A percentile compares a stretch with the other conserved stretches of the same genome.
These are phyloP conservation scores for Thalassiosira pacifica DNA, from an alignment of 352 stramenopile genomes.

Conservation along the genomic window DNA sequence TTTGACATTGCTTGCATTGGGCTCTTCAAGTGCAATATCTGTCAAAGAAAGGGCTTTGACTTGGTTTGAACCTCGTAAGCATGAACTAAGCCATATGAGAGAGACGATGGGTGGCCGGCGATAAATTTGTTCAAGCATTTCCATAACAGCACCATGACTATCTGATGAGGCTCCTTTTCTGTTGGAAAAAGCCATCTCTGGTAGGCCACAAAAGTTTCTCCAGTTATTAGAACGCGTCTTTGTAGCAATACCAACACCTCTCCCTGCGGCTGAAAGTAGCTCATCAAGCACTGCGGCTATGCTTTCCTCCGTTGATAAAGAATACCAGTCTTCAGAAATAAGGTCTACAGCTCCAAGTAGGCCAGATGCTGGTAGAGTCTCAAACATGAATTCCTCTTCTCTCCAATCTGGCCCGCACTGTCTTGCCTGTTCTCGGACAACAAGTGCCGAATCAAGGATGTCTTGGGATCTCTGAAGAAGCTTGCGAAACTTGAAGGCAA, in stretches of 20 bases:
- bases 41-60: slow-evolving; percentile 79
- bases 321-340: slow-evolving; percentile 79
- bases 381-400: slow-evolving; percentile 65
- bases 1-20: slow-evolving; percentile 11
- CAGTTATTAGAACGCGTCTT: slow-evolving; percentile 74
- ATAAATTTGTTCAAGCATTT: slow-evolving; percentile 70
- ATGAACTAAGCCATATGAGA: slow-evolving; percentile 81
- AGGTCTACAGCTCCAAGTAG: slow-evolving; percentile 82
- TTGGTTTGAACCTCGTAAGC: slow-evolving; percentile 73
- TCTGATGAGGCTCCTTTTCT: slow-evolving; percentile 17
- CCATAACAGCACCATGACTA: slow-evolving; percentile 23
- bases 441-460: slow-evolving; percentile 68
- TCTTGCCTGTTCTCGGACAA: slow-evolving; percentile 75
- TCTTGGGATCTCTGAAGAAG: slow-evolving; percentile 67
- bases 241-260: slow-evolving; percentile 42
- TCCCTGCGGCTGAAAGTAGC: slow-evolving; percentile 66
- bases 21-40: slow-evolving; percentile 73
- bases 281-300: slow-evolving; percentile 76
- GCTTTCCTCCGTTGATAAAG: slow-evolving; percentile 54
- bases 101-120: slow-evolving; percentile 73
- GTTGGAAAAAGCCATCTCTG: slow-evolving; percentile 52
- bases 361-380: slow-evolving; percentile 60
- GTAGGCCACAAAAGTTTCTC: slow-evolving; percentile 79
- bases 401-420: slow-evolving; percentile 78
- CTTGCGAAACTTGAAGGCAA: slow-evolving; percentile 60